Evolutionary conservation across 345 rosid species (phyloP).

Genomic region (Erysimum cheiranthoides): DNA sequence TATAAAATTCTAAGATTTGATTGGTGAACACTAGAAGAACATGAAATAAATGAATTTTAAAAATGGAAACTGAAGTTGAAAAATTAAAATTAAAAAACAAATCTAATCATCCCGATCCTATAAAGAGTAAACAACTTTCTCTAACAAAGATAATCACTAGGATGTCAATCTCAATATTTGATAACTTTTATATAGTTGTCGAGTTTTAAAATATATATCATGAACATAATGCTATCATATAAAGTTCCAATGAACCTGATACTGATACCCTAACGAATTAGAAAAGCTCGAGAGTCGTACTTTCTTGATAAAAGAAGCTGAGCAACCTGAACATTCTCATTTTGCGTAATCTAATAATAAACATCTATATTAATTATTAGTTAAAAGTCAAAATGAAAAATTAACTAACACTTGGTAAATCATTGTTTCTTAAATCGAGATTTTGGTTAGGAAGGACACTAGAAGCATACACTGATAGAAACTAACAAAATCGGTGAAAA

Average conservation of each 20-base stretch:
- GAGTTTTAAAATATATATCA: not conserved
- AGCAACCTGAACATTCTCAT: not conserved
- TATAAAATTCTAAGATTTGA: too few species aligned
- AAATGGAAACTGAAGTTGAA: too few species aligned
- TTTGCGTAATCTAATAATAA: not conserved
- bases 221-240: not conserved
- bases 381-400: not conserved
- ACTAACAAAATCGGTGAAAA: not conserved
- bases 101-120: too few species aligned
- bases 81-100: too few species aligned
- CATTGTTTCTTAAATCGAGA: not conserved
- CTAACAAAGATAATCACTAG: not conserved
- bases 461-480: not conserved
- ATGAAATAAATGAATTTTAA: too few species aligned
- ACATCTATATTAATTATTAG: not conserved
- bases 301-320: constrained; percentile 5
- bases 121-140: not conserved
- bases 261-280: not conserved
- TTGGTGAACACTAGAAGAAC: too few species aligned
- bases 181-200: constrained; percentile 3
- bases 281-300: not conserved
- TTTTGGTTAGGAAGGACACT: not conserved
- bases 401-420: not conserved
- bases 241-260: constrained; percentile 7
- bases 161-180: constrained; percentile 2